Evolutionary conservation across 176 grass and related monocot genomes (phyloP).

Genomic region (Triticum turgidum): DNA sequence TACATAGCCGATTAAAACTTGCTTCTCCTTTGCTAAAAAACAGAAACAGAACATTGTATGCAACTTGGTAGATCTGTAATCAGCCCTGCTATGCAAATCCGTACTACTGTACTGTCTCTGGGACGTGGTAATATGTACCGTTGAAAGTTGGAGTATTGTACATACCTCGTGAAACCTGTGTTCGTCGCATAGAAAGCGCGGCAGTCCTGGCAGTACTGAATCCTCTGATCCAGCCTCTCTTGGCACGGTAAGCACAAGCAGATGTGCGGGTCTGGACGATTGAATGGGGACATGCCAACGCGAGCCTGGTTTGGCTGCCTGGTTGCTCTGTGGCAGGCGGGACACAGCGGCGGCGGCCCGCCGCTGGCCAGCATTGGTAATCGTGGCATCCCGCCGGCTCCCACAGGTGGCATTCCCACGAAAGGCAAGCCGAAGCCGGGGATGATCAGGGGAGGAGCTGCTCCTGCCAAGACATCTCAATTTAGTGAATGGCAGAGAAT

Average conservation of each 20-base stretch:
- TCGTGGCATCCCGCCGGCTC: neutral
- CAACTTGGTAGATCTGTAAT: neutral
- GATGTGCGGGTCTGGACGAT: neutral
- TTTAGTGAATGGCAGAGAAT: no score
- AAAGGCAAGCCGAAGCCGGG: no score
- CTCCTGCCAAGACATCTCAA: no score
- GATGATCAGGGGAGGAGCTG: no score
- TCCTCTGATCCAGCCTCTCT: neutral
- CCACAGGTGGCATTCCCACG: no score
- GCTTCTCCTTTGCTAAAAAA: neutral
- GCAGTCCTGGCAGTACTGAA: neutral
- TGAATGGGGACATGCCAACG: neutral
- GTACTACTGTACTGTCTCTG: neutral
- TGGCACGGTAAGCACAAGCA: neutral
- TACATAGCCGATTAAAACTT: neutral
- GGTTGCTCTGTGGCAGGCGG: neutral
- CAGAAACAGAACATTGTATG: neutral
- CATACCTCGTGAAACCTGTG: neutral
- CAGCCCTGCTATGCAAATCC: neutral
- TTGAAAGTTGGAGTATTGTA: neutral
- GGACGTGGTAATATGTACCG: neutral
- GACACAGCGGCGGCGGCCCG: neutral
- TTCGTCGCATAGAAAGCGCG: neutral
- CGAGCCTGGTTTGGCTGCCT: neutral
- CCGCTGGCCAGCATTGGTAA: neutral